These are phyloP conservation scores for Skeletonema menzelii DNA, from an alignment of 108 stramenopile genomes.

Conservation along the genomic window DNA sequence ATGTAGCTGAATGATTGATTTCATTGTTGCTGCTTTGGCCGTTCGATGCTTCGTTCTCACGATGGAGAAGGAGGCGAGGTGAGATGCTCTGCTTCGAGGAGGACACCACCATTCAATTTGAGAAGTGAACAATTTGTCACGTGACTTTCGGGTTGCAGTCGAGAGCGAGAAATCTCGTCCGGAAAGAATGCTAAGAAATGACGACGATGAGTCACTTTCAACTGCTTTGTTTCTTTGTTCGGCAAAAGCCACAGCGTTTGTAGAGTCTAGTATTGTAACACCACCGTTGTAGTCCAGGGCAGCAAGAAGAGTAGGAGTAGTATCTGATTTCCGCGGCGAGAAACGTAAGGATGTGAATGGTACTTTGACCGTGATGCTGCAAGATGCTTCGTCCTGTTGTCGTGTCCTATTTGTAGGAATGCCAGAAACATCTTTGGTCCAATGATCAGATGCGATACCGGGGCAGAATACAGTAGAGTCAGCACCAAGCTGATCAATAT, in stretches of 20 bases:
- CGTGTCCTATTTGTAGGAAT: not conserved
- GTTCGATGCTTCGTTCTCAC: not conserved
- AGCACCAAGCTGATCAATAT: constrained; percentile 44
- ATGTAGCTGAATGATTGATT: not conserved
- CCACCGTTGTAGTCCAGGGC: constrained; percentile 81
- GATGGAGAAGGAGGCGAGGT: constrained; percentile 12
- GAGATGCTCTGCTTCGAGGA: not conserved
- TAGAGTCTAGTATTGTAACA: constrained; percentile 64
- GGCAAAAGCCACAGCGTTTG: constrained; percentile 23
- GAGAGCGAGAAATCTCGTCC: not conserved
- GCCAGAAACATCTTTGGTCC: constrained; percentile 5
- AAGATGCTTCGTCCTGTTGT: constrained; percentile 5
- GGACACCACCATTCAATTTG: constrained; percentile 48
- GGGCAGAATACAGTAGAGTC: constrained; percentile 56
- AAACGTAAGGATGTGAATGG: constrained; percentile 37
- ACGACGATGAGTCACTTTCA: not conserved
- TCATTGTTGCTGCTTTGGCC: not conserved
- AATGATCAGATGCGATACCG: constrained; percentile 17
- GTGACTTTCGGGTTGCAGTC: not conserved
- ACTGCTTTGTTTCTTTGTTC: not conserved
- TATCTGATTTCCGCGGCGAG: constrained; percentile 12
- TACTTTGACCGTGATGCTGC: constrained; percentile 10
- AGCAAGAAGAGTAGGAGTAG: constrained; percentile 39
- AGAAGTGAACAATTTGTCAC: constrained; percentile 4
- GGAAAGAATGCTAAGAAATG: not conserved